Evolutionary conservation across 148 eudicot species (phyloP).

Genomic region (Fagopyrum esculentum): DNA sequence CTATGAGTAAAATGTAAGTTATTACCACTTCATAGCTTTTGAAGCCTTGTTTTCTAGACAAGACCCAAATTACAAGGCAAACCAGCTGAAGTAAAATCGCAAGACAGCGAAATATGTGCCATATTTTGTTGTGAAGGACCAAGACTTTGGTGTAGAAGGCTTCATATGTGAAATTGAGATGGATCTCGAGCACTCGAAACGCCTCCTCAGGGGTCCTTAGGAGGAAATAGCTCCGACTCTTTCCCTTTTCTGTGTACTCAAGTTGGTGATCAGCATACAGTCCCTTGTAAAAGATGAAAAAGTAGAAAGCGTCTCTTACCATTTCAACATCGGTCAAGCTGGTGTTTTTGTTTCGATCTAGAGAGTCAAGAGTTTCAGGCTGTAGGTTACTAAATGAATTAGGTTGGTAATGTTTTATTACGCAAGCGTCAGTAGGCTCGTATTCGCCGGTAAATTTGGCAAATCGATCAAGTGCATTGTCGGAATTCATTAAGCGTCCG

Average conservation of each 20-base stretch:
- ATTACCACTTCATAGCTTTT: conserved; percentile 21
- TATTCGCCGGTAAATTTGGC: too few species aligned
- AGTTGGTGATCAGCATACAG: conserved; percentile 38
- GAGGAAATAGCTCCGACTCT: conserved; percentile 29
- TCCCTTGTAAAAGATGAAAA: conserved; percentile 32
- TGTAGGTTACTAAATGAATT: not conserved
- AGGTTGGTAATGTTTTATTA: too few species aligned
- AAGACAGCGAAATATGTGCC: conserved; percentile 16
- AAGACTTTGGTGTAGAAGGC: conserved; percentile 37
- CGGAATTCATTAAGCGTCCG: conserved; percentile 13
- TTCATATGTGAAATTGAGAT: conserved; percentile 41
- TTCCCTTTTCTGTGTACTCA: conserved; percentile 14
- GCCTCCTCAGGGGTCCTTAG: conserved; percentile 29
- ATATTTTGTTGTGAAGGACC: conserved; percentile 16
- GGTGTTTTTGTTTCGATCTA: not conserved
- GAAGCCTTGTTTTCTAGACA: not conserved
- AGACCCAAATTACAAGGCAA: conserved; percentile 20
- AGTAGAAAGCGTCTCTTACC: conserved; percentile 23
- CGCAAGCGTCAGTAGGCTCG: too few species aligned
- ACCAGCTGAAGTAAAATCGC: conserved; percentile 12
- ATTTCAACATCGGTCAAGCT: conserved; percentile 20
- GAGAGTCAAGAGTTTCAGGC: not conserved
- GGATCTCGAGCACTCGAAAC: conserved; percentile 38
- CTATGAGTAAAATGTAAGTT: conserved; percentile 14
- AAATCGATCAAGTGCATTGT: too few species aligned